These are phyloP conservation scores for Nakazawaea pomicola DNA, from an alignment of 805 yeast genomes.

Conservation along the genomic window DNA sequence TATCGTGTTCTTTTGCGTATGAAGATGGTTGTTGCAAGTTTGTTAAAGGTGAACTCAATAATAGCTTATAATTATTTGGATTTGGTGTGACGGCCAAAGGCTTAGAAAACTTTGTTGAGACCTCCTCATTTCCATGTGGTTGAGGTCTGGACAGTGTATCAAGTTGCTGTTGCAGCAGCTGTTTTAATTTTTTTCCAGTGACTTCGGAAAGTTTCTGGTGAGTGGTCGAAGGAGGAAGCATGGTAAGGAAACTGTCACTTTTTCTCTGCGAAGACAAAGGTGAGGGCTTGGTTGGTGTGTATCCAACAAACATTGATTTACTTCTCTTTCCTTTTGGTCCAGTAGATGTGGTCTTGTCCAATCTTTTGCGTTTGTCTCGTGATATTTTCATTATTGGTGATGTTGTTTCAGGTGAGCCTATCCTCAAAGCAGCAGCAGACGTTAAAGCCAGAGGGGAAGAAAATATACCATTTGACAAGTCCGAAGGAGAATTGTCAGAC, in stretches of 20 bases:
- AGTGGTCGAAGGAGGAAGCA: slow-evolving; percentile 9
- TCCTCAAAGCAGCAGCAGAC: slow-evolving; percentile 15
- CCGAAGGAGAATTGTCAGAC: slow-evolving; percentile 6
- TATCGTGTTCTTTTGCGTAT: slow-evolving; percentile 9
- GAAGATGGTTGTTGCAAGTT: slow-evolving; percentile 13
- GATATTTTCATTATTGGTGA: slow-evolving; percentile 20
- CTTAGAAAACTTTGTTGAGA: background rate
- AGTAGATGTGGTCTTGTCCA: background rate
- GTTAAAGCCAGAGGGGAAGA: slow-evolving; percentile 13
- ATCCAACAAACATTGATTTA: slow-evolving; percentile 6
- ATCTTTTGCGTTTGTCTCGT: slow-evolving; percentile 13
- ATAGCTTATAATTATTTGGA: slow-evolving; percentile 1
- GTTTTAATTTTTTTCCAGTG: slow-evolving; percentile 8
- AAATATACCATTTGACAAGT: slow-evolving; percentile 9
- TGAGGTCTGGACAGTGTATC: background rate
- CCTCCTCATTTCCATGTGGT: background rate
- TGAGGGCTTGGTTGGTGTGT: slow-evolving; percentile 9
- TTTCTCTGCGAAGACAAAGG: slow-evolving; percentile 4
- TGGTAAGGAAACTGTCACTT: background rate
- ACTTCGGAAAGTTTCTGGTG: slow-evolving; percentile 10
- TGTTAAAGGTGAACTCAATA: slow-evolving; percentile 11
- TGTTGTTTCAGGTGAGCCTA: slow-evolving; percentile 17
- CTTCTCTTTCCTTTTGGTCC: slow-evolving; percentile 7
- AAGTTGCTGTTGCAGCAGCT: background rate
- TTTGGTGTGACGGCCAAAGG: slow-evolving; percentile 2